phyloP scores from a whole-genome alignment of 306 rosid genomes.

The Inga leiocalycina region DNA sequence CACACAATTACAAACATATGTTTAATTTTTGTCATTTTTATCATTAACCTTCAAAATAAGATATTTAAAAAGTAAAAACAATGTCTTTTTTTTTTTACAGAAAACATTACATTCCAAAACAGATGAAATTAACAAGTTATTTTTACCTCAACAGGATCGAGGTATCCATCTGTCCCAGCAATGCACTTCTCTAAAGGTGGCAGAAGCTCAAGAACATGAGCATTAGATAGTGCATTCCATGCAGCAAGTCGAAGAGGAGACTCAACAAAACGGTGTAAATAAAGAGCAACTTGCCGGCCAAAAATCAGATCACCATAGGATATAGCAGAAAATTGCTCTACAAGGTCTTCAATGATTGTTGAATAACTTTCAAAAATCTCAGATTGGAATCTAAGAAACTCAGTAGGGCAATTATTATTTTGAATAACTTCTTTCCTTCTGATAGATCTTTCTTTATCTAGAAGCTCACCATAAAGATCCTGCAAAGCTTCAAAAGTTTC shows the following conservation, averaged over 20 bases:
- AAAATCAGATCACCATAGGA: constrained; percentile 84
- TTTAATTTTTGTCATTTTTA: constrained; percentile 4
- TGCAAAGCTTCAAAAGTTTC: constrained; percentile 80
- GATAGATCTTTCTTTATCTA: constrained; percentile 57
- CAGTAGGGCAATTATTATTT: constrained; percentile 45
- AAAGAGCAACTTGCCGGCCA: constrained; percentile 89
- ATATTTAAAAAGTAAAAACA: neutral
- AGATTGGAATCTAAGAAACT: constrained; percentile 68
- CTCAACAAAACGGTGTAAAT: constrained; percentile 79
- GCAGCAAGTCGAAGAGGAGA: constrained; percentile 73
- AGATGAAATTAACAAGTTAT: constrained; percentile 3
- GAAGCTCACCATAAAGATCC: constrained; percentile 77
- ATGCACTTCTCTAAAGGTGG: constrained; percentile 79
- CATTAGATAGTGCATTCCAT: constrained; percentile 77
- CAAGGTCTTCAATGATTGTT: constrained; percentile 76
- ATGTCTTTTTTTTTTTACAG: neutral
- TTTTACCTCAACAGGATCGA: constrained; percentile 85
- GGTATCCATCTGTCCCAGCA: constrained; percentile 75
- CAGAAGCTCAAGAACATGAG: constrained; percentile 86
- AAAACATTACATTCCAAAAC: constrained; percentile 13
- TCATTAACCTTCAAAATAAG: neutral
- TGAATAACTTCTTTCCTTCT: constrained; percentile 27
- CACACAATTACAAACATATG: constrained; percentile 11
- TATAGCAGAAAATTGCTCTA: constrained; percentile 85
- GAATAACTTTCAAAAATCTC: constrained; percentile 80